Base-by-base conservation (phyloP, 805 yeast species). In the Cyberlindnera mycetangii region DNA sequence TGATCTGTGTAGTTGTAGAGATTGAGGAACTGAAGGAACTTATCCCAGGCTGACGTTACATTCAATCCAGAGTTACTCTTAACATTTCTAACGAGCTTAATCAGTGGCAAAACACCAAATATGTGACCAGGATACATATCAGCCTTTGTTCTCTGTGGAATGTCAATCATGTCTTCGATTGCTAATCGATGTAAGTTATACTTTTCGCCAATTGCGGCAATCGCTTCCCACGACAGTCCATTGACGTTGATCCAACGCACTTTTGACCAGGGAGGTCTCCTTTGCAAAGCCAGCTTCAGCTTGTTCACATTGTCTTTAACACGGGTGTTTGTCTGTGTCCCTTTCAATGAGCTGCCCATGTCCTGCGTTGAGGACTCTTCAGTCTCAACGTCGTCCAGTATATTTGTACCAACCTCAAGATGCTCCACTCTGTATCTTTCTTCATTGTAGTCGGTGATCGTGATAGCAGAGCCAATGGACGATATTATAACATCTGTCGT, bases 151-250 rank as follows among this genome's bases (percentile, higher is more conserved):
- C 85, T 62, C 46, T 77, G 82, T 5, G 84, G 83, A 21, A 78
- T 69, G 58, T 79, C 84, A 36, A 79, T 73, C 79, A 79, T 72
- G 55, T 79, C 84, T 55, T 79, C 85, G 36, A 79, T 65, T 0
- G 83, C 77, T 37, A 79, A 62, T 19, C 79, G 69, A 55, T 79
- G 85, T 17, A 79, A 59, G 16, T 66, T 58, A 55, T 69, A 79
- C 39, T 62, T 59, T 33, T 68, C 60, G 2, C 75, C 72, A 32
- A 79, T 65, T 0, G 70, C 59, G 8, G 74, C 66, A 7, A 79
- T 71, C 7, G 80, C 79, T 42, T 77, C 83, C 81, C 81, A 76
- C 2, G 81, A 74, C n/a, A 79, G 60, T 0, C 83, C 84, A 54
- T 76, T 78, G 18, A 78, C 77, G 49, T 75, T 78, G 41, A 77